phyloP scores from a whole-genome alignment of 2,329 filamentous ascomycete genomes.

The Colletotrichum lindemuthianum region DNA sequence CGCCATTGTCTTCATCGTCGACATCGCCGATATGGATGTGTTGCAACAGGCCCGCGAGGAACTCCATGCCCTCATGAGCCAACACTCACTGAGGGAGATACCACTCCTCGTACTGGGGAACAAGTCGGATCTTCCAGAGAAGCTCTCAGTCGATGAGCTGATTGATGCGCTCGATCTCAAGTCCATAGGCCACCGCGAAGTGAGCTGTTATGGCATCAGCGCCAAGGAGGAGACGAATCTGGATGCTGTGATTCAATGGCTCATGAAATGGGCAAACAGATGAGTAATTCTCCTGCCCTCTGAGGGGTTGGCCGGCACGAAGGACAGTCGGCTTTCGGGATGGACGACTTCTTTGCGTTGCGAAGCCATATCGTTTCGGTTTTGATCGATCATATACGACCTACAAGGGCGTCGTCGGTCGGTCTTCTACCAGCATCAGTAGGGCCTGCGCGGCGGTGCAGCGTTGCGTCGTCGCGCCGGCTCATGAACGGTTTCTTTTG shows the following conservation, averaged over 20 bases:
- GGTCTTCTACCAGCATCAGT: constrained; percentile 31
- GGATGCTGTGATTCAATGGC: constrained; percentile 94
- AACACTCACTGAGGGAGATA: constrained; percentile 86
- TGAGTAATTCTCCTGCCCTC: constrained; percentile 49
- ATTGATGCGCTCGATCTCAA: constrained; percentile 94
- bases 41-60: constrained; percentile 90
- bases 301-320: too few species aligned
- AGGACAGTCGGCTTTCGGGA: too few species aligned
- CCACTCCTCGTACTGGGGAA: constrained; percentile 95
- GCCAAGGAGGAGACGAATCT: constrained; percentile 99
- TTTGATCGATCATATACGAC: too few species aligned
- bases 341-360: too few species aligned
- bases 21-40: constrained; percentile 86
- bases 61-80: constrained; percentile 87
- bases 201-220: constrained; percentile 98
- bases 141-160: constrained; percentile 91
- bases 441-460: constrained; percentile 19
- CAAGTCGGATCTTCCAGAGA: constrained; percentile 94
- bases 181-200: constrained; percentile 88
- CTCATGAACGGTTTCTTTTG: constrained; percentile 10
- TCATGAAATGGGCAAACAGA: constrained; percentile 88
- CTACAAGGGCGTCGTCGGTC: constrained; percentile 16
- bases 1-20: constrained; percentile 98
- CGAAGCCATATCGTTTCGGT: too few species aligned
- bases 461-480: not conserved